Base-by-base conservation (phyloP, 2,329 filamentous ascomycete species). In the Alternaria sp. region DNA sequence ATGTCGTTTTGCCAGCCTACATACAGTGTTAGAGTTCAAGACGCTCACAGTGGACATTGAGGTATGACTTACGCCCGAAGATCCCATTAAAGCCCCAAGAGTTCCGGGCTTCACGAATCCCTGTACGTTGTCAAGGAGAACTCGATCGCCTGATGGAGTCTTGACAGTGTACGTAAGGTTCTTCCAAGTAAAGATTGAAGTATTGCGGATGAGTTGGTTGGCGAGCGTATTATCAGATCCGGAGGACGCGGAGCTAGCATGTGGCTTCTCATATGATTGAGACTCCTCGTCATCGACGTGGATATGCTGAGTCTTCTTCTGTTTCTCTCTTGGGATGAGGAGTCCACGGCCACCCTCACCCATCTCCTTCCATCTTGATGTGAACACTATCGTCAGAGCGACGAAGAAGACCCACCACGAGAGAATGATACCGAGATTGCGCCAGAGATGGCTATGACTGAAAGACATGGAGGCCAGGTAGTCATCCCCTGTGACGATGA, bases 111-210 rank as follows among this genome's bases (percentile, higher is more conserved):
- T 85, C 3, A 86, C 83, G 77, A 79, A 87, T 3, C 80, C 86
- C 25, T 79, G 79, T 5, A 88, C 83, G 56, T 86, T 74, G 55
- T 87, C 82, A 9, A 88, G 74, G 10, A 88, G 61, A 80, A 73
- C 28, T 81, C 79, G 6, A 76, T 80, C 8, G 74, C 75, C 49
- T 79, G 21, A 23, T 1, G 66, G 67, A 4, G 66, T 82, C 28
- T 81, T 83, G 66, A 87, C 96, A 78, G 88, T 83, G 61, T 86
- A 87, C 15, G 77, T 79, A 5, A 88, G 82, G 64, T 87, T 79
- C 40, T 80, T 76, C 86, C 86, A 88, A 1, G 91, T 93, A 57
- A 96, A 91, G 1, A 91, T 83, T 0, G 87, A 89, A 0, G 86
- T 90, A 74, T 91, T 91, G 21, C 85, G 85, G 17, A 89, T 77